These are phyloP conservation scores for Eutrema japonicum DNA, from an alignment of 345 rosid species.

Conservation along the genomic window DNA sequence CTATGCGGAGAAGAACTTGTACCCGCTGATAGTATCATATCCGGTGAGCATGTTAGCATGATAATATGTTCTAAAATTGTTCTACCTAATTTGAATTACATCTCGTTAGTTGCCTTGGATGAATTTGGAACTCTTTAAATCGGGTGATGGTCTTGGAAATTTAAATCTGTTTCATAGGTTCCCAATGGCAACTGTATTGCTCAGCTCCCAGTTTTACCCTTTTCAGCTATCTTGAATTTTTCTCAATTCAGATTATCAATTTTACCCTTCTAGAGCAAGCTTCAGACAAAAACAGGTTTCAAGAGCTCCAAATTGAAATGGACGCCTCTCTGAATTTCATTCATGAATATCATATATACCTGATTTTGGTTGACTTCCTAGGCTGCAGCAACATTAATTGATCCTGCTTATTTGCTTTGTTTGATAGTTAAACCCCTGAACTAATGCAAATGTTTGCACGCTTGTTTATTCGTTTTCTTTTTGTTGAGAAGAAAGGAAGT, in stretches of 20 bases:
- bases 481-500: constrained; percentile 18
- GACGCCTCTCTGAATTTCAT: constrained; percentile 15
- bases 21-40: constrained; percentile 84
- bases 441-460: background rate
- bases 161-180: constrained; percentile 2
- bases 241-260: constrained; percentile 12
- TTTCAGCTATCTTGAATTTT: constrained; percentile 16
- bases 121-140: constrained; percentile 11
- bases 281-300: background rate
- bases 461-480: constrained; percentile 13
- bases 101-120: constrained; percentile 29
- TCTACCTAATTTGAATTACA: constrained; percentile 6
- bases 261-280: constrained; percentile 14
- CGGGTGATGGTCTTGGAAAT: background rate
- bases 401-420: constrained; percentile 14
- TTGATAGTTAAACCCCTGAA: constrained; percentile 22
- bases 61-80: constrained; percentile 18
- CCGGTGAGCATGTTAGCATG: constrained; percentile 64
- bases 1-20: constrained; percentile 85
- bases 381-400: constrained; percentile 18
- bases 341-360: constrained; percentile 22
- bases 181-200: constrained; percentile 19
- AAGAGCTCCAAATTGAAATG: constrained; percentile 21
- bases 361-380: constrained; percentile 18
- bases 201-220: constrained; percentile 19